Evolutionary conservation across 202 grass and related monocot genomes (phyloP), one percentile per base, ranked within the genome.

Genomic region (Setaria italica): DNA sequence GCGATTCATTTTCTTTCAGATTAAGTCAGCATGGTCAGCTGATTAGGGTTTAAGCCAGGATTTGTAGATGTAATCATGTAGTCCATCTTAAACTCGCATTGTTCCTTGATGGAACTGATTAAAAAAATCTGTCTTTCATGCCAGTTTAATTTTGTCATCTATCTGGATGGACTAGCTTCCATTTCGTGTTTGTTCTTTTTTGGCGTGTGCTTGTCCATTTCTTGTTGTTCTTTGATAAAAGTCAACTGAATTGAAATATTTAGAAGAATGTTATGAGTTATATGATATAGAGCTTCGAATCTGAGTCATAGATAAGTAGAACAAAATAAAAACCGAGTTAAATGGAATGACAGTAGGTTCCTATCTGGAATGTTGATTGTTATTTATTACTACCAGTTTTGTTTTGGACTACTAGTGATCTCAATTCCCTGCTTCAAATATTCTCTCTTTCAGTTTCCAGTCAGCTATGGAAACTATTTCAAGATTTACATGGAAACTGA

Each of bases 31-130:
- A 84, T 85, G 62, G 56, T 39, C 11, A 41, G 46, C 20, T 67
- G 56, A 73, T 73, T 86, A 42, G 49, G 84, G 20, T 84, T 84
- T 63, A 67, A 79, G 57, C 2, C 47, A 86, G 58, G 17, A 9
- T 35, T 65, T 17, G 4, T 72, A 72, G 65, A 35, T 76, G 78
- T 45, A 62, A 32, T 72, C 53, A 30, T 65, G 55, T 85, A 77
- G 70, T 68, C 15, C 7, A 33, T 64, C 63, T 20, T 66, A 75
- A 76, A 64, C 19, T 57, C 37, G 55, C 49, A 78, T 80, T 58
- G 37, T 86, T 77, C 83, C 14, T 65, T 66, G 11, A 72, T 67
- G 48, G 73, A 78, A 50, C 72, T 78, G 13, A 34, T 72, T 64
- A 69, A 25, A 47, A 47, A 74, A 33, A 65, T 16, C 0, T 57